These are phyloP conservation scores for Populus nigra DNA, from an alignment of 345 rosid species.

Conservation along the genomic window DNA sequence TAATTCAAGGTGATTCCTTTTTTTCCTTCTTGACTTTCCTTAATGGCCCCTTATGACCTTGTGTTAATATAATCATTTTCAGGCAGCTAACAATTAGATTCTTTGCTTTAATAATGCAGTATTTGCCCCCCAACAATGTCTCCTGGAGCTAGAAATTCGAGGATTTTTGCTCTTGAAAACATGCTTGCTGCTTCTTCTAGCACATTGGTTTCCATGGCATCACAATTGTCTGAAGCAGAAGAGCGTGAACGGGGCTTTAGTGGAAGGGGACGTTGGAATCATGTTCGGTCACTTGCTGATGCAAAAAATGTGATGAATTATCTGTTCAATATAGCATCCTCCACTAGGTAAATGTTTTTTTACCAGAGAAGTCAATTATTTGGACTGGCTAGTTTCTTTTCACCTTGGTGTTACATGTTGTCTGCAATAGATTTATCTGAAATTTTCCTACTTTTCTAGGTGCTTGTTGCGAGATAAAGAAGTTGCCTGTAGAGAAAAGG, in stretches of 20 bases:
- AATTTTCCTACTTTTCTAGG: constrained; percentile 39
- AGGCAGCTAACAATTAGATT: not conserved
- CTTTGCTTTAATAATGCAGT: constrained; percentile 41
- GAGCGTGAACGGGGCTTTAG: constrained; percentile 83
- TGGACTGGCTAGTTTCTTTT: not conserved
- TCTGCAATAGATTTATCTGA: not conserved
- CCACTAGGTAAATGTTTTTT: constrained; percentile 59
- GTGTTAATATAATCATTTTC: not conserved
- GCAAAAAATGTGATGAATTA: constrained; percentile 82
- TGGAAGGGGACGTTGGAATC: constrained; percentile 98
- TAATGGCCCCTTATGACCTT: not conserved
- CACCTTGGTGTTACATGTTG: not conserved
- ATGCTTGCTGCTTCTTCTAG: constrained; percentile 90
- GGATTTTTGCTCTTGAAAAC: constrained; percentile 90
- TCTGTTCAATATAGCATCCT: constrained; percentile 79
- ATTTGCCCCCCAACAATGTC: constrained; percentile 59
- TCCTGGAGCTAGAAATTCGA: constrained; percentile 94
- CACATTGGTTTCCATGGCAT: constrained; percentile 91
- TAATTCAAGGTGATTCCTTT: constrained; percentile 49
- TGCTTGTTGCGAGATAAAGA: constrained; percentile 79
- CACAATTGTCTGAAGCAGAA: constrained; percentile 96
- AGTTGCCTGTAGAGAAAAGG: constrained; percentile 73
- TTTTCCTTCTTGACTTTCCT: not conserved
- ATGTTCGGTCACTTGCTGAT: constrained; percentile 81
- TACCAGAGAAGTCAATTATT: not conserved